Conservation (phyloP, 805 yeast species). For the Candida qinlingensis region DNA sequence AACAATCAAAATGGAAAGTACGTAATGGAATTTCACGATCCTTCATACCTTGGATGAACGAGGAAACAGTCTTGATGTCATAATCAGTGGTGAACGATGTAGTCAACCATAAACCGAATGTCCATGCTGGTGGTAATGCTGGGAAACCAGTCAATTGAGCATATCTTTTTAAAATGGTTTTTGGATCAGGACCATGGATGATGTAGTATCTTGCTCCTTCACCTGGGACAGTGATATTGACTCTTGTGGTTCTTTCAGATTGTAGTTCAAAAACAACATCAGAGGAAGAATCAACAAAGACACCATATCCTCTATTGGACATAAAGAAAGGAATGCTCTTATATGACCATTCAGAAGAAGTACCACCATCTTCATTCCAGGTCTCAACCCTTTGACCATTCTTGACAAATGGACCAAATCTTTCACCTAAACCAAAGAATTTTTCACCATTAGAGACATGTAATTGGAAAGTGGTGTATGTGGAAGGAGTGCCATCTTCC, state of each 20-base stretch:
- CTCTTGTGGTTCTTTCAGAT: constrained; percentile 20
- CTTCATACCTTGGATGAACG: constrained; percentile 20
- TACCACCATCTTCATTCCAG: constrained; percentile 24
- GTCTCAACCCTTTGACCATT: constrained; percentile 22
- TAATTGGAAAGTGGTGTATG: constrained; percentile 16
- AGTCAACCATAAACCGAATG: constrained; percentile 20
- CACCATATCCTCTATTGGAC: constrained; percentile 21
- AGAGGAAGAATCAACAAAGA: constrained; percentile 17
- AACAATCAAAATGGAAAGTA: constrained; percentile 21
- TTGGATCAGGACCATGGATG: constrained; percentile 22
- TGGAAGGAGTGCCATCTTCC: constrained; percentile 9
- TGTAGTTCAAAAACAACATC: constrained; percentile 18
- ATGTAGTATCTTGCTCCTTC: constrained; percentile 20
- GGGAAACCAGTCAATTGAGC: constrained; percentile 20
- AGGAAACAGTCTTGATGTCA: constrained; percentile 17
- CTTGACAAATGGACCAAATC: constrained; percentile 21
- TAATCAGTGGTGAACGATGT: constrained; percentile 22
- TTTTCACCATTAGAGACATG: constrained; percentile 21
- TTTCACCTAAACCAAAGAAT: constrained; percentile 21
- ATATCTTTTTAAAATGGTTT: constrained; percentile 18
- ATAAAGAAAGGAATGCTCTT: constrained; percentile 21
- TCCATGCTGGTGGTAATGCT: constrained; percentile 21
- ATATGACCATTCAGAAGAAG: constrained; percentile 20
- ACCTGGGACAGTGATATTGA: constrained; percentile 17
- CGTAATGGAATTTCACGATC: constrained; percentile 20